Evolutionary conservation across 2,329 filamentous ascomycete genomes (phyloP).

Genomic region (Pyrenochaeta sp.): DNA sequence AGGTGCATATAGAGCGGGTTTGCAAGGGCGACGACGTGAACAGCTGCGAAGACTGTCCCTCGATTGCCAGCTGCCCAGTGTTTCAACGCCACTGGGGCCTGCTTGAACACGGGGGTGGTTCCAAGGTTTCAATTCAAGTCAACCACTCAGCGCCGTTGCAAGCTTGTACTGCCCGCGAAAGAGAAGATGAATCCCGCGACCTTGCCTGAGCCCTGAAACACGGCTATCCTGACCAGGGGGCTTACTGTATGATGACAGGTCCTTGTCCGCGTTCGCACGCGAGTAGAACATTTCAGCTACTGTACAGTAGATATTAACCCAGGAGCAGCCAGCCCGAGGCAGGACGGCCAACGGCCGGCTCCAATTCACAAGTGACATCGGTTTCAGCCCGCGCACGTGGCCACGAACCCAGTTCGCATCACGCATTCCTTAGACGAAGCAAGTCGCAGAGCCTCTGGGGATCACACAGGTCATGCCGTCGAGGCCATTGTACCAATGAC

Average conservation of each 20-base stretch:
- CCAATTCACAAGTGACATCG: conserved; percentile 3
- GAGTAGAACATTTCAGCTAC: conserved; percentile 18
- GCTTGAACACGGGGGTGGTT: conserved; percentile 33
- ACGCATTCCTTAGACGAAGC: conserved; percentile 31
- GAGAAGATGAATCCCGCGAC: conserved; percentile 22
- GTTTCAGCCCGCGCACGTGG: conserved; percentile 39
- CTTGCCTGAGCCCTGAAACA: conserved; percentile 20
- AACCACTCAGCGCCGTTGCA: conserved; percentile 18
- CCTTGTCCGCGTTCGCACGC: conserved; percentile 11
- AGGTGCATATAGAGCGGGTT: conserved; percentile 13
- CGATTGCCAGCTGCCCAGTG: conserved; percentile 17
- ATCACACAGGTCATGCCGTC: conserved; percentile 27
- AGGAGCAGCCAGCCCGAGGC: conserved; percentile 9
- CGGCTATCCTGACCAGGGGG: conserved; percentile 10
- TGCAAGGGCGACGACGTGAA: conserved; percentile 22
- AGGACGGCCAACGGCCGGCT: neutral
- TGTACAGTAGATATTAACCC: neutral
- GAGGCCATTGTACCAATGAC: conserved; percentile 16
- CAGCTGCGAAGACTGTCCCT: conserved; percentile 11
- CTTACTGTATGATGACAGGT: neutral
- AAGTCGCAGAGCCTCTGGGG: conserved; percentile 39
- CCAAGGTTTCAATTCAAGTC: conserved; percentile 20
- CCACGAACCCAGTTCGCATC: conserved; percentile 26
- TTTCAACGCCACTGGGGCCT: conserved; percentile 38
- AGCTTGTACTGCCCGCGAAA: conserved; percentile 13